Evolutionary conservation across 129 eudicot genomes (phyloP).

Genomic region (Pittosporum tobira): DNA sequence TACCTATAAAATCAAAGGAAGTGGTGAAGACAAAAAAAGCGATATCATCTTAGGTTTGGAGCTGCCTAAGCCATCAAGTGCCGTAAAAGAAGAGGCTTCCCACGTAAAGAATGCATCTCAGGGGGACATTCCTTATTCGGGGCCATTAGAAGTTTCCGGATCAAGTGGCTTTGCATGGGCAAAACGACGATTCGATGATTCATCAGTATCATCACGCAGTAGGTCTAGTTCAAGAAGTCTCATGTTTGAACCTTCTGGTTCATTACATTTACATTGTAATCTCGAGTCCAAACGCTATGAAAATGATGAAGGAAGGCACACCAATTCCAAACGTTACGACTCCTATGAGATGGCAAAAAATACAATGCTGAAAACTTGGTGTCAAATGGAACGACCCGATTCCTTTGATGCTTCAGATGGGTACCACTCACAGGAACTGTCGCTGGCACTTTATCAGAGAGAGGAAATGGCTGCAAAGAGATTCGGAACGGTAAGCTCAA

Average conservation of each 20-base stretch:
- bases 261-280: slow-evolving; percentile 28
- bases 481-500: slow-evolving; percentile 44
- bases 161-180: slow-evolving; percentile 99
- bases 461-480: slow-evolving; percentile 47
- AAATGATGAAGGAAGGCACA: slow-evolving; percentile 32
- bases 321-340: slow-evolving; percentile 37
- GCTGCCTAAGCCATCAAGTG: slow-evolving; percentile 36
- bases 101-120: slow-evolving; percentile 68
- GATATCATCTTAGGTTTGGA: slow-evolving; percentile 42
- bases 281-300: slow-evolving; percentile 31
- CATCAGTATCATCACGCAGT: slow-evolving; percentile 50
- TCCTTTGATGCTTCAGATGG: slow-evolving; percentile 78
- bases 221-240: slow-evolving; percentile 81
- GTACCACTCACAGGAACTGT: slow-evolving; percentile 67
- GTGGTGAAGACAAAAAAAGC: slow-evolving; percentile 23
- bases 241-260: slow-evolving; percentile 44
- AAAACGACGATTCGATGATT: slow-evolving; percentile 55
- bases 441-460: slow-evolving; percentile 43
- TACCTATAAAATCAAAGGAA: slow-evolving; percentile 34
- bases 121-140: slow-evolving; percentile 61
- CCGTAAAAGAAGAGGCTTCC: slow-evolving; percentile 36
- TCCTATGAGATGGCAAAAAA: slow-evolving; percentile 30
- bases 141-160: slow-evolving; percentile 80
- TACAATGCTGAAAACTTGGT: slow-evolving; percentile 54
- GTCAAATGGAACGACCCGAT: slow-evolving; percentile 62